phyloP scores from a whole-genome alignment of 169 alveolate genomes.

The Cyclospora cayetanensis region DNA sequence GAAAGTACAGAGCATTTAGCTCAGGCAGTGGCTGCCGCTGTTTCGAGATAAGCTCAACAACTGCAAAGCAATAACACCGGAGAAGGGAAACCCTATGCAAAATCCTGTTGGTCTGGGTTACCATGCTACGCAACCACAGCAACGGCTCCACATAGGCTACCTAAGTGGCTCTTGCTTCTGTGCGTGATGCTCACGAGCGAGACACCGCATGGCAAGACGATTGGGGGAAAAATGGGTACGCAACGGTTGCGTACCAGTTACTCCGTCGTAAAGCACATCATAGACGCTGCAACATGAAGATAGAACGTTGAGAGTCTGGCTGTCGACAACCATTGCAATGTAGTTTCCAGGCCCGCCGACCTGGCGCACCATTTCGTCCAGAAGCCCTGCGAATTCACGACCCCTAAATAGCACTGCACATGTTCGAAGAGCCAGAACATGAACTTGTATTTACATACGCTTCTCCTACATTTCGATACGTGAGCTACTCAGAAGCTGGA shows the following conservation, averaged over 20 bases:
- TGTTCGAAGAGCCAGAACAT: no score
- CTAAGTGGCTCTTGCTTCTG: no score
- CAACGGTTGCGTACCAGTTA: constrained; percentile 67
- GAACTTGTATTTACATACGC: no score
- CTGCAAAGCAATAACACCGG: constrained; percentile 31
- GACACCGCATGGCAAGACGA: no score
- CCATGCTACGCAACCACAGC: background rate
- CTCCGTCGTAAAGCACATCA: constrained; percentile 72
- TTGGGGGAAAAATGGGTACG: no score
- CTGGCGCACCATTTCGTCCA: constrained; percentile 72
- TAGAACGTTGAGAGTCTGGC: constrained; percentile 59
- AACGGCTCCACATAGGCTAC: background rate
- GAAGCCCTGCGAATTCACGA: constrained; percentile 64
- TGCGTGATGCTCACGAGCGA: no score
- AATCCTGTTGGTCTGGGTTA: no score
- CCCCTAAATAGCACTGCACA: no score
- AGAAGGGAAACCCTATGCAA: background rate
- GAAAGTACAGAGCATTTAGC: constrained; percentile 70
- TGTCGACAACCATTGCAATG: constrained; percentile 73
- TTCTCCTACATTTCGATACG: no score
- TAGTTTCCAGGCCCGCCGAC: constrained; percentile 61
- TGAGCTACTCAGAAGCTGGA: no score
- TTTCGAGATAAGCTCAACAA: constrained; percentile 63
- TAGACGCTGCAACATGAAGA: constrained; percentile 63
- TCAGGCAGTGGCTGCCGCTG: constrained; percentile 75